Evolutionary conservation across 2,329 filamentous ascomycete species (phyloP), one percentile per base, ranked within the genome.

Genomic region (Colletotrichum gigasporum): DNA sequence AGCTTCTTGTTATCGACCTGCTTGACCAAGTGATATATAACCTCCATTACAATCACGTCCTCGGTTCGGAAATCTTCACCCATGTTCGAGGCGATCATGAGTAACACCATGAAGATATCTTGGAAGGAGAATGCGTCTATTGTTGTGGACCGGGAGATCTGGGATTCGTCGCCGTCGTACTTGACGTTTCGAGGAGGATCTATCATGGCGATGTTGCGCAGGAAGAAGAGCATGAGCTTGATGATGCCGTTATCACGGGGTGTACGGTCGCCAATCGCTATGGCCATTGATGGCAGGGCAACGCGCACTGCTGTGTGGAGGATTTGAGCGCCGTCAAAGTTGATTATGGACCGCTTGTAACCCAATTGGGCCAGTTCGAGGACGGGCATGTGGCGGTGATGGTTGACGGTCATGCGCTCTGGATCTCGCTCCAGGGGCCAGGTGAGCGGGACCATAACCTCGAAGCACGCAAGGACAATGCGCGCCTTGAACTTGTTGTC

Each of bases 61-160:
- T 98, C 93, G 14, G 90, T 89, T 66, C 91, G 89, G 75, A 97
- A 99, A 71, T 98, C 95, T 39, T 97, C 94, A 32, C 92, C 93
- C 82, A 97, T 95, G 67, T 95, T 96, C 2, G 94, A 97, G 11
- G 93, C 91, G 48, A 99, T 82, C 0, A 94, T 97, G 54, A 98
- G 81, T 20, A 99, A 79, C 2, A 96, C 84, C 56, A 93, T 88
- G 70, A 98, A 92, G 20, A 97, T 92, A 75, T 97, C 94, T 76
- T 99, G 96, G 68, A 91, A 90, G 35, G 95, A 89, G 71, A 97
- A 97, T 1, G 92, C 91, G 71, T 96, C 92, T 65, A 98, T 94
- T 0, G 93, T 92, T 8, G 92, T 88, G 3, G 94, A 97, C 64
- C 94, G 88, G 5, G 94, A 97, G 30, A 97, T 90, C 71, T 97